phyloP scores from a whole-genome alignment of 2,329 filamentous ascomycete genomes.

The Aspergillus sp. region DNA sequence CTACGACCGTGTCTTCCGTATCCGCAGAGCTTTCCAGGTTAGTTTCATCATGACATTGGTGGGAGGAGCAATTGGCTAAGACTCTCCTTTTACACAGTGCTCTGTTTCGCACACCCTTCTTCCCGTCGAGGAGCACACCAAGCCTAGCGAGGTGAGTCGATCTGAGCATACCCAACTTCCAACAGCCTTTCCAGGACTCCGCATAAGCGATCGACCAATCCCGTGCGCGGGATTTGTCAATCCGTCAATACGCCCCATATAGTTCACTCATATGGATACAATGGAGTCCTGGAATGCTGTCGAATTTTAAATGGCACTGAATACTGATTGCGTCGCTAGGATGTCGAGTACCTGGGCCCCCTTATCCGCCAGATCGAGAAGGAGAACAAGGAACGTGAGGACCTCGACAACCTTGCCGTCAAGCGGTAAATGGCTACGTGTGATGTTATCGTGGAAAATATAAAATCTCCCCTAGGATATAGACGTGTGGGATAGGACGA shows the following conservation, averaged over 20 bases:
- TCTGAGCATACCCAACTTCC: slow-evolving; percentile 11
- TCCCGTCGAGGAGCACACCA: slow-evolving; percentile 66
- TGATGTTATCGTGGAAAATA: slow-evolving; percentile 24
- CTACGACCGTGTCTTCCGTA: slow-evolving; percentile 96
- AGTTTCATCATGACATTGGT: slow-evolving; percentile 18
- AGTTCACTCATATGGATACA: neutral
- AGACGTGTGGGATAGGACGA: slow-evolving; percentile 22
- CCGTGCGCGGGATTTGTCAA: slow-evolving; percentile 39
- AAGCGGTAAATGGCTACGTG: slow-evolving; percentile 38
- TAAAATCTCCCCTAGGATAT: slow-evolving; percentile 15
- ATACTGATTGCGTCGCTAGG: slow-evolving; percentile 47
- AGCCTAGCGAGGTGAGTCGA: slow-evolving; percentile 61
- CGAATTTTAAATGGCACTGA: neutral
- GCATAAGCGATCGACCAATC: slow-evolving; percentile 35
- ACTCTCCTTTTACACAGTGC: slow-evolving; percentile 49
- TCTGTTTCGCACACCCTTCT: slow-evolving; percentile 66
- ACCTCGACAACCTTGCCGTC: slow-evolving; percentile 67
- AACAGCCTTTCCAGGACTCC: slow-evolving; percentile 24
- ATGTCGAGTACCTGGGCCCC: slow-evolving; percentile 64
- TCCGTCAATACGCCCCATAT: slow-evolving; percentile 4
- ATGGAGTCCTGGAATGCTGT: neutral
- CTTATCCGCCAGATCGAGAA: slow-evolving; percentile 69
- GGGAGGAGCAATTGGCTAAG: slow-evolving; percentile 21
- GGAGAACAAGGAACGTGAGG: slow-evolving; percentile 65
- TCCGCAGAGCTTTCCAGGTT: slow-evolving; percentile 92